phyloP scores from a whole-genome alignment of 2,329 filamentous ascomycete species.

The Aaosphaeria pasadenensis region DNA sequence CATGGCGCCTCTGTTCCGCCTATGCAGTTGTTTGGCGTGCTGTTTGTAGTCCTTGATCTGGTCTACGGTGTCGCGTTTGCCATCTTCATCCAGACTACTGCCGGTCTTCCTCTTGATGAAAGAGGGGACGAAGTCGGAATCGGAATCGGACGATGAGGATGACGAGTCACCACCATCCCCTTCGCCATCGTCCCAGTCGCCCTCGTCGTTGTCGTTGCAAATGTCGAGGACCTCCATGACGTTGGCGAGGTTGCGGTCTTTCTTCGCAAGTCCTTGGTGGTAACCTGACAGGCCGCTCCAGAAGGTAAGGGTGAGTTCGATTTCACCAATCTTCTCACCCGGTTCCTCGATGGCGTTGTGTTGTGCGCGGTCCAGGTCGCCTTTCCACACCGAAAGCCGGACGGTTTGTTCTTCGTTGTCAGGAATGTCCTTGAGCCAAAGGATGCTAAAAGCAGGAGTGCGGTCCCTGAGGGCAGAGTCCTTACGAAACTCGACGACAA shows the following conservation, averaged over 20 bases:
- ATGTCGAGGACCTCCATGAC: conserved; percentile 65
- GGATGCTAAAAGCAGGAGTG: conserved; percentile 59
- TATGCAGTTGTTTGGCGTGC: conserved; percentile 25
- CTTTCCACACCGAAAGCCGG: conserved; percentile 64
- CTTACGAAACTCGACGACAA: conserved; percentile 59
- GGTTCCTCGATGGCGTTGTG: conserved; percentile 47
- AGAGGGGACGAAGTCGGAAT: conserved; percentile 16
- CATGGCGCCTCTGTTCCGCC: conserved; percentile 67
- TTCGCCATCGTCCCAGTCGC: conserved; percentile 21
- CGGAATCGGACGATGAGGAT: conserved; percentile 17
- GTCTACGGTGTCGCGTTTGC: conserved; percentile 48
- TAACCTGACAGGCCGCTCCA: conserved; percentile 61
- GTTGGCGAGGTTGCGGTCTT: conserved; percentile 53
- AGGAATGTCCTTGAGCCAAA: conserved; percentile 67
- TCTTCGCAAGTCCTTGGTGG: conserved; percentile 55
- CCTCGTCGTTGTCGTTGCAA: conserved; percentile 55
- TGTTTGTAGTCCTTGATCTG: conserved; percentile 54
- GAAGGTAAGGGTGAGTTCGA: conserved; percentile 58
- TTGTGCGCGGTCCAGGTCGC: conserved; percentile 57
- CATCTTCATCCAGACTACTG: conserved; percentile 24
- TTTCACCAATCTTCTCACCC: conserved; percentile 57
- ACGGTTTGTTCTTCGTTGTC: conserved; percentile 64
- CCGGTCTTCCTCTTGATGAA: conserved; percentile 21
- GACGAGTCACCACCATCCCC: conserved; percentile 35
- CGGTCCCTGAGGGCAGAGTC: conserved; percentile 53